Base-by-base conservation (phyloP, 2,329 filamentous ascomycete species). In the Alternaria sp. region DNA sequence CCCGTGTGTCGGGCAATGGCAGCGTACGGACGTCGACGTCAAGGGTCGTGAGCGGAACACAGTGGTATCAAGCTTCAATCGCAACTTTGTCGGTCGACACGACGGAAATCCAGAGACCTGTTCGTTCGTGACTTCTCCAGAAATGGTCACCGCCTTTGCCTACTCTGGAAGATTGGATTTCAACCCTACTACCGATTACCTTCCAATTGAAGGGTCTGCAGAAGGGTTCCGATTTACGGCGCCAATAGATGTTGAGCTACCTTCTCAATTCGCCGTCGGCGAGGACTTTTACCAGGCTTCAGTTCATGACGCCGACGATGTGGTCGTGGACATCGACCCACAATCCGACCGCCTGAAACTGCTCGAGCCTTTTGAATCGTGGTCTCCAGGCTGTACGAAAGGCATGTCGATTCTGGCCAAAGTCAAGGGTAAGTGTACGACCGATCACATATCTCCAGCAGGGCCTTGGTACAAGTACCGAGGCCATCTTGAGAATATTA, bases 61-160 rank as follows among this genome's bases (percentile, higher is more conserved):
- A 6, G 70, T 79, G 8, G 68, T 79, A 1, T 76, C 76, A 8
- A 75, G 69, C 22, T 79, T 75, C 63, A 79, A 80, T 53, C 68
- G 78, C 6, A 79, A 79, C 20, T 80, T 79, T 51, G 76, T 75
- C 1, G 76, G 73, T 4, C 75, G 77, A 1, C 77, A 78, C 46
- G 76, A 80, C 54, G 65, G 75, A 4, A 79, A 80, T 38, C 75
- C 82, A 2, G 81, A 80, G 28, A 84, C 82, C 0, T 81, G 83
- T 68, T 82, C 81, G 1, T 84, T 84, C 62, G 80, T 84, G 46
- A 80, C 81, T 16, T 83, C 81, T 3, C 81, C 82, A 20, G 81
- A 78, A 36, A 36, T 36, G 32, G 32, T 36, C 12, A 36, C 32
- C 14, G 6, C 32, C 32, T 36, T 36, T 12, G 32, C 32, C 12